Conservation (phyloP, 129 eudicot species). For the Mikania micrantha region DNA sequence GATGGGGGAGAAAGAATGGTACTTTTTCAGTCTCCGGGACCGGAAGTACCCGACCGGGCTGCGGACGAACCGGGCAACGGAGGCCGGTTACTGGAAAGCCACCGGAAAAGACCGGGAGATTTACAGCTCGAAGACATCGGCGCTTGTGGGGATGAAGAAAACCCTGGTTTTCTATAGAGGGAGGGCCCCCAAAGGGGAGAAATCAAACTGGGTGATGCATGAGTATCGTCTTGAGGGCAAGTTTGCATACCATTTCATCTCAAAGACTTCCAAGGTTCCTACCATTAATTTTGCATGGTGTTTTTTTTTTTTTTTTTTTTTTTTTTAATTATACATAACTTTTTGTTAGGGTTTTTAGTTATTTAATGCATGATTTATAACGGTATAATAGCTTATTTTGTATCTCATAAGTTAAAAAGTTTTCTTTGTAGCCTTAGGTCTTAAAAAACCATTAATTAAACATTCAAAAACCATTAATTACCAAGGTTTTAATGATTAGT, state of each 20-base stretch:
- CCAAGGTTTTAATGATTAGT: neutral
- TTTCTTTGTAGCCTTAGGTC: no score
- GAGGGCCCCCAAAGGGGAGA: constrained; percentile 91
- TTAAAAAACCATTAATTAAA: no score
- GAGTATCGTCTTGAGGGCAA: constrained; percentile 94
- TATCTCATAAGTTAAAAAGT: no score
- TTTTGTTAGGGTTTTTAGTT: constrained; percentile 10
- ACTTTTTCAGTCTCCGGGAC: constrained; percentile 82
- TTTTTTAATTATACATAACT: no score
- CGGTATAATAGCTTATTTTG: constrained; percentile 7
- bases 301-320: no score
- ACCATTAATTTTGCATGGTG: neutral
- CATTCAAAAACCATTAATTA: neutral
- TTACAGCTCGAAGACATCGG: constrained; percentile 67
- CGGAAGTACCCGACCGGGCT: constrained; percentile 90
- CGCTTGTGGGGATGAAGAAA: constrained; percentile 93
- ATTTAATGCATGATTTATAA: constrained; percentile 18
- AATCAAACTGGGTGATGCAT: constrained; percentile 96
- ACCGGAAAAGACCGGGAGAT: constrained; percentile 94
- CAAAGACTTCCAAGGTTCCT: constrained; percentile 79
- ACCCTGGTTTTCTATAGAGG: constrained; percentile 92
- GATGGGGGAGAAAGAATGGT: constrained; percentile 98
- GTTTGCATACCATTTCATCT: constrained; percentile 73
- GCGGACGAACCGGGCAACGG: constrained; percentile 85
- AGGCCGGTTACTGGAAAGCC: constrained; percentile 94